Percentiles rank a stretch among this genome's conserved stretches.
These are phyloP conservation scores for Cercospora sp. DNA, from an alignment of 2,329 filamentous ascomycete genomes.

Conservation along the genomic window DNA sequence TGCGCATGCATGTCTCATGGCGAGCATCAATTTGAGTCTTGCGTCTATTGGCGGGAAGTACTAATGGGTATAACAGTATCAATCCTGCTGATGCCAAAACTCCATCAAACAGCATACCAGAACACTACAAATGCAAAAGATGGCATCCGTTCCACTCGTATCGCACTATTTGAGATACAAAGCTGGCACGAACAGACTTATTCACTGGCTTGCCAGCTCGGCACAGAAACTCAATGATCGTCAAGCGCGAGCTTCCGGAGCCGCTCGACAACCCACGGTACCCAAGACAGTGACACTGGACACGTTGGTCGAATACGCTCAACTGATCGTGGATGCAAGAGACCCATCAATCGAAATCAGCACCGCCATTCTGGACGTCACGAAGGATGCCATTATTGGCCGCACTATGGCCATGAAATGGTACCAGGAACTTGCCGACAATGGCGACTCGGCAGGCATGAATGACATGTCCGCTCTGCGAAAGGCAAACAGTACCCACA, in stretches of 20 bases:
- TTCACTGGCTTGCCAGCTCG: slow-evolving; percentile 4
- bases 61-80: neutral
- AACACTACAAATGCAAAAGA: neutral
- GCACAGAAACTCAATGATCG: neutral
- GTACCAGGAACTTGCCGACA: neutral
- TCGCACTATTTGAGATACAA: slow-evolving; percentile 17
- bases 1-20: too few species aligned
- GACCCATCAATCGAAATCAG: slow-evolving; percentile 14
- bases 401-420: neutral
- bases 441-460: neutral
- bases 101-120: neutral
- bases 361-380: slow-evolving; percentile 9
- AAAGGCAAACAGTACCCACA: slow-evolving; percentile 3
- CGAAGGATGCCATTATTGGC: slow-evolving; percentile 11
- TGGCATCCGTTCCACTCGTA: slow-evolving; percentile 3
- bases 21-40: too few species aligned
- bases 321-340: neutral
- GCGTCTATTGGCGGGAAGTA: too few species aligned
- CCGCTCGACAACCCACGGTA: neutral
- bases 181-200: slow-evolving; percentile 11
- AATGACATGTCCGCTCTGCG: neutral
- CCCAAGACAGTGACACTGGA: neutral
- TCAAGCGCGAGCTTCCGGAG: neutral
- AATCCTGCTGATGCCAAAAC: neutral
- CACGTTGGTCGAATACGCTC: slow-evolving; percentile 2